Evolutionary conservation across 78 protist species (phyloP).

Genomic region (Mastigamoeba balamuthi): DNA sequence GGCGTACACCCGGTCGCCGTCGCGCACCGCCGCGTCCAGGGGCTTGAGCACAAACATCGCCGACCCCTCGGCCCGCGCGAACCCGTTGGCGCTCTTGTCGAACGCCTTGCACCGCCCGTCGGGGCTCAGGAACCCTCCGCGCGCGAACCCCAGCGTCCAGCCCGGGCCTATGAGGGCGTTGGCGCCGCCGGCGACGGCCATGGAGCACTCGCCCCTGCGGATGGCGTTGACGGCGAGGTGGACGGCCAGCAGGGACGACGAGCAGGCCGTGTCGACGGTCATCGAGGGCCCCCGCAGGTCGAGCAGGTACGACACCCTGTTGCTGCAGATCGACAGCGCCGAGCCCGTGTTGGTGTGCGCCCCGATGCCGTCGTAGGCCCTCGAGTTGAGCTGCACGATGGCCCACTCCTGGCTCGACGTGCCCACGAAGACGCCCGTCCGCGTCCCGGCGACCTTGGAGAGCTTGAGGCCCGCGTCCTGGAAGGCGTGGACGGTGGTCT

Average conservation of each 20-base stretch:
- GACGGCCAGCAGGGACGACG: conserved; percentile 63
- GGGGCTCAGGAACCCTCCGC: conserved; percentile 31
- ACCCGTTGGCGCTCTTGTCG: conserved; percentile 72
- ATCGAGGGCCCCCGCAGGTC: conserved; percentile 70
- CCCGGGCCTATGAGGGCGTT: conserved; percentile 45
- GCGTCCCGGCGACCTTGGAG: conserved; percentile 10
- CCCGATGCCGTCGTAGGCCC: not conserved
- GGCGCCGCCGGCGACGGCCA: conserved; percentile 65
- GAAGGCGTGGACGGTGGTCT: conserved; percentile 6
- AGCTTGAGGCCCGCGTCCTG: conserved; percentile 41
- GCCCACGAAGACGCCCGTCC: conserved; percentile 42
- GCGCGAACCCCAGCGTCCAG: not conserved
- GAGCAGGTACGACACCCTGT: conserved; percentile 56
- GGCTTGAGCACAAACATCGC: conserved; percentile 36
- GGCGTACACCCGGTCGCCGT: conserved; percentile 38
- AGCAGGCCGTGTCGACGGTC: conserved; percentile 80
- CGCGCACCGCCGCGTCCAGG: not conserved
- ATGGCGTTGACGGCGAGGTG: conserved; percentile 37
- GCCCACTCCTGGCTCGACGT: conserved; percentile 9
- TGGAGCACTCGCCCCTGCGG: conserved; percentile 28
- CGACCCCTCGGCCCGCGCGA: conserved; percentile 68
- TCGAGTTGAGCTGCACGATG: not conserved
- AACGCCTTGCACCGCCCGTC: conserved; percentile 57
- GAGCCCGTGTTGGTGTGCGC: conserved; percentile 23
- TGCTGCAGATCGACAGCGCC: conserved; percentile 24